phyloP scores from a whole-genome alignment of 2,329 filamentous ascomycete genomes.

The Xylaria sp. region DNA sequence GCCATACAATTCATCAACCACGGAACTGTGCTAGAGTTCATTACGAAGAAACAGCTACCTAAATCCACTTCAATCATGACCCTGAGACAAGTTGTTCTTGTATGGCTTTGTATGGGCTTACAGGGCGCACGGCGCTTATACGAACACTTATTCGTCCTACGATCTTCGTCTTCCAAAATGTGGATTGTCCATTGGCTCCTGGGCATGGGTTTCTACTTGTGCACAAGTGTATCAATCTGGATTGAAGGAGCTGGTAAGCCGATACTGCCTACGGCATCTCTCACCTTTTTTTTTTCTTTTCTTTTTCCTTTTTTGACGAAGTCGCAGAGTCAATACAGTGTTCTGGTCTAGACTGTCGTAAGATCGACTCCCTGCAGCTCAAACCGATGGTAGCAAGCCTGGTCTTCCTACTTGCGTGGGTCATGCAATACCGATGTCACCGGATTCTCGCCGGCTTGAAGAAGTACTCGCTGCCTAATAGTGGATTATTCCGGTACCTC shows the following conservation, averaged over 20 bases:
- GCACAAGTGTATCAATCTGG: constrained; percentile 79
- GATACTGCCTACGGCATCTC: background rate
- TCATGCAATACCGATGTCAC: constrained; percentile 77
- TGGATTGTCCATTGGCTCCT: constrained; percentile 83
- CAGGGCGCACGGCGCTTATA: constrained; percentile 79
- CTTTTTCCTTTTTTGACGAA: too few species aligned
- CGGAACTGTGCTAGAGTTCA: constrained; percentile 58
- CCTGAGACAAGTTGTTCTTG: constrained; percentile 65
- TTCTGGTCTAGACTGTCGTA: constrained; percentile 28
- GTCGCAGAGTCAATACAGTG: constrained; percentile 43
- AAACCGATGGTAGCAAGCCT: constrained; percentile 63
- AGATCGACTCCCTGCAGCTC: constrained; percentile 44
- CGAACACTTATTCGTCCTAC: constrained; percentile 71
- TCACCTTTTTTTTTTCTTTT: too few species aligned
- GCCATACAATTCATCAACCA: constrained; percentile 62
- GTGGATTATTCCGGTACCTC: constrained; percentile 72
- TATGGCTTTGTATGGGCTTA: constrained; percentile 74
- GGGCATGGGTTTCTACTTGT: constrained; percentile 77
- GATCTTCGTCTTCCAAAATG: constrained; percentile 77
- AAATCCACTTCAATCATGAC: constrained; percentile 55
- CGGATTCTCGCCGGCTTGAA: constrained; percentile 70
- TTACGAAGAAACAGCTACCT: constrained; percentile 49
- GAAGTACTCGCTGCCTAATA: constrained; percentile 82
- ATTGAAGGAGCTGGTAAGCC: constrained; percentile 75
- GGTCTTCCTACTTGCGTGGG: constrained; percentile 72